Percentiles rank a stretch among this genome's conserved stretches.
phyloP scores from a whole-genome alignment of 2,329 filamentous ascomycete species.

The Meredithiella fracta region DNA sequence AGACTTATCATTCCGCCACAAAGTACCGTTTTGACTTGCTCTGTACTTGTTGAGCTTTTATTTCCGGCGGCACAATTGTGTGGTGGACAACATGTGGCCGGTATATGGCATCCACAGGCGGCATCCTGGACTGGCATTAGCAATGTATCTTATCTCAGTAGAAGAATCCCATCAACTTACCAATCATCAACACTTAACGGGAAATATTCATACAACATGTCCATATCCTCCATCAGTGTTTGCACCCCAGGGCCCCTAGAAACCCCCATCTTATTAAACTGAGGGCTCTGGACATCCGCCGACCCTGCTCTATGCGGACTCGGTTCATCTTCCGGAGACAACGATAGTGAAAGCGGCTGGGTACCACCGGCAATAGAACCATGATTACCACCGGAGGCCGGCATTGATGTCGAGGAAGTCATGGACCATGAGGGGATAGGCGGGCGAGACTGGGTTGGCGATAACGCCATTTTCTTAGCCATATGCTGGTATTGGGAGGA shows the following conservation, averaged over 20 bases:
- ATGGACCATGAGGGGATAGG: constrained; percentile 36
- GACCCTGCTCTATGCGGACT: constrained; percentile 36
- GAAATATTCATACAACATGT: constrained; percentile 88
- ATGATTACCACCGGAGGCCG: neutral
- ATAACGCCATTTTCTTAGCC: constrained; percentile 20
- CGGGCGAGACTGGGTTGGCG: constrained; percentile 33
- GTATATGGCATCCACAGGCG: constrained; percentile 78
- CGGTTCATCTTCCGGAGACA: constrained; percentile 34
- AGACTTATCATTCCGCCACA: constrained; percentile 43
- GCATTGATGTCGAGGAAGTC: constrained; percentile 15
- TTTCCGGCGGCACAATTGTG: constrained; percentile 51
- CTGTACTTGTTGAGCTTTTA: constrained; percentile 50
- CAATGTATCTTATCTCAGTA: neutral
- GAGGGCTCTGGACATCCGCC: constrained; percentile 33
- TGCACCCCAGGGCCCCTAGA: constrained; percentile 25
- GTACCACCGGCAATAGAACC: constrained; percentile 17
- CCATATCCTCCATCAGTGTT: constrained; percentile 58
- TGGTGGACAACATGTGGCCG: constrained; percentile 89
- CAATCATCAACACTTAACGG: constrained; percentile 81
- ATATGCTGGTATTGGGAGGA: constrained; percentile 1
- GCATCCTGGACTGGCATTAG: constrained; percentile 42
- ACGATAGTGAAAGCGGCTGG: constrained; percentile 38
- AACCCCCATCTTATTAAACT: constrained; percentile 23
- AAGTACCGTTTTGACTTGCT: constrained; percentile 59
- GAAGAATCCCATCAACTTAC: constrained; percentile 24